Evolutionary conservation across 2,329 filamentous ascomycete species (phyloP), one percentile per base, ranked within the genome.

Genomic region (Didymella pomorum): DNA sequence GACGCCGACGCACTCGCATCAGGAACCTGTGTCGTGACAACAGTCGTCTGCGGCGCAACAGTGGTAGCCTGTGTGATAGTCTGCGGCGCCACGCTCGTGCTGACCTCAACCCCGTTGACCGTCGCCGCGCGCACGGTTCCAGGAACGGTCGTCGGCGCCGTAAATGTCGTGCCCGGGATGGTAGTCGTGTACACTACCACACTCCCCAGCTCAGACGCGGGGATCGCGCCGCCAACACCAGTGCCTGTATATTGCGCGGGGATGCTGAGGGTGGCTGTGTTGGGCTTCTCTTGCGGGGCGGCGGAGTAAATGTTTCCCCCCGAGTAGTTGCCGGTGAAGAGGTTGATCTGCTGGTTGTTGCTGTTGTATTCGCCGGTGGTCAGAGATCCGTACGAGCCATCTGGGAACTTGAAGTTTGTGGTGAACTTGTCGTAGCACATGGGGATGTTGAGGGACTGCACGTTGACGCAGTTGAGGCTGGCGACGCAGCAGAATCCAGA

Each of bases 341-440:
- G 66, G 63, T 83, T 80, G n/a, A 77, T 78, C 1, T 56, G 70
- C 25, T 76, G 73, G 23, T 76, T 76, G 9, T 66, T 65, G 3
- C 76, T 77, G n/a, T 62, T 74, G 65, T 82, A 83, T 16, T 77
- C 62, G 12, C 81, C 82, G 0, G 72, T 74, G 1, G 73, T 75
- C n/a, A 83, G 70, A 2, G 78, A 80, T 12, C 82, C 82, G 50
- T 76, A 81, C 16, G 80, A 79, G 31, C 77, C 78, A 57, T 82
- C 81, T 2, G 79, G 69, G 47, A 84, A 79, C 52, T 77, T 77
- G 64, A 72, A 83, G 62, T 83, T 80, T 18, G 82, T 84, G 5
- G 82, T 84, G 71, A 81, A 84, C 53, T 78, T 78, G 68, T 84
- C 82, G 71, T 82, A 83, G 73, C 81, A 83, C 70, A 83, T 81